phyloP scores from a whole-genome alignment of 768 basidiomycete genomes.

The Daedalea quercina region DNA sequence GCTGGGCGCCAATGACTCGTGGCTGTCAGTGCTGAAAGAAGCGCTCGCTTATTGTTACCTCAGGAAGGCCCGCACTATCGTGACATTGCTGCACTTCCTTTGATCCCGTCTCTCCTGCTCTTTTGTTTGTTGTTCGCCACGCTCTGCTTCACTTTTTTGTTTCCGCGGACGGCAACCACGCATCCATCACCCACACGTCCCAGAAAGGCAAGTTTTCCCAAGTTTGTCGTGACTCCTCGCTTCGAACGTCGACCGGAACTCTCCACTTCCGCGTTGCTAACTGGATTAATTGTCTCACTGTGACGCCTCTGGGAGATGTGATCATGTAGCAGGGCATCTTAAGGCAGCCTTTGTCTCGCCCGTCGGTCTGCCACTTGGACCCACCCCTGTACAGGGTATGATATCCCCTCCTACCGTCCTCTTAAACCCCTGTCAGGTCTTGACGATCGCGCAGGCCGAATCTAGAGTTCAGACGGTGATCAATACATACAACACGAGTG shows the following conservation, averaged over 20 bases:
- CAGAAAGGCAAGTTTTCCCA: not conserved
- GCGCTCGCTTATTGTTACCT: no score
- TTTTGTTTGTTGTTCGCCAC: not conserved
- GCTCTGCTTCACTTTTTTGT: not conserved
- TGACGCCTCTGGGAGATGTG: not conserved
- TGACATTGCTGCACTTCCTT: not conserved
- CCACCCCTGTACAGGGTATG: not conserved
- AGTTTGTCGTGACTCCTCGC: not conserved
- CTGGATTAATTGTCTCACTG: not conserved
- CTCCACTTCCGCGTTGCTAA: not conserved
- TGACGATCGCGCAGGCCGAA: not conserved
- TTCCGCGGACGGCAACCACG: not conserved
- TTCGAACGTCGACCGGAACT: not conserved
- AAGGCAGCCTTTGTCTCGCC: not conserved
- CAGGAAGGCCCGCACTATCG: no score
- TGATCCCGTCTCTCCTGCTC: not conserved
- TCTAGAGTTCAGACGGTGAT: not conserved
- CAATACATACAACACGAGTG: not conserved
- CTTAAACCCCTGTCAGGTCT: not conserved
- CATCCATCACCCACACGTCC: not conserved
- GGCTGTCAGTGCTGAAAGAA: no score
- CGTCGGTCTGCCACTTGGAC: not conserved
- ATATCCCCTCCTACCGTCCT: not conserved
- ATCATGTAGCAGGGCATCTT: not conserved
- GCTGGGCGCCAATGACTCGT: no score